Conservation (phyloP, 768 basidiomycete species). For the Austroboletus eburneus region DNA sequence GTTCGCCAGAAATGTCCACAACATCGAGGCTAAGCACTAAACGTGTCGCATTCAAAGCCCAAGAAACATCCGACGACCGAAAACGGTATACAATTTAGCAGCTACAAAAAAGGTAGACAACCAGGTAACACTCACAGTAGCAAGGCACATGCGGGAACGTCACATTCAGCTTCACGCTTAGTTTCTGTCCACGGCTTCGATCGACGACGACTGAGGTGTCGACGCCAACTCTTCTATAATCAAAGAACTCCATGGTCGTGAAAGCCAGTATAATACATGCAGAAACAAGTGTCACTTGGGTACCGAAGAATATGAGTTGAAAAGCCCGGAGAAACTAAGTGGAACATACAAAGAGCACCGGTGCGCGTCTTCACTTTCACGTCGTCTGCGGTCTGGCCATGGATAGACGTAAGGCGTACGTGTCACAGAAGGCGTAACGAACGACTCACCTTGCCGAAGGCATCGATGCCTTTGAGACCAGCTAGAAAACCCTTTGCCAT, state of each 20-base stretch:
- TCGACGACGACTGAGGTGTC: slow-evolving; percentile 95
- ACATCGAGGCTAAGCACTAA: slow-evolving; percentile 93
- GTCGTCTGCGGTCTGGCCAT: slow-evolving; percentile 88
- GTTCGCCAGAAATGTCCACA: slow-evolving; percentile 97
- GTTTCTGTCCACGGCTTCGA: slow-evolving; percentile 89
- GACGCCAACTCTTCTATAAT: slow-evolving; percentile 82
- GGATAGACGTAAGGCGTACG: slow-evolving; percentile 8
- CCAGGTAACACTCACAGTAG: slow-evolving; percentile 64
- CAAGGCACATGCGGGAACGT: slow-evolving; percentile 97
- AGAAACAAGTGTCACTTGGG: slow-evolving; percentile 83
- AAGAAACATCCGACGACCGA: neutral
- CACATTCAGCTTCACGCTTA: slow-evolving; percentile 87
- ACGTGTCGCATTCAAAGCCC: neutral
- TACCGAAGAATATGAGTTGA: slow-evolving; percentile 6
- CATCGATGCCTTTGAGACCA: slow-evolving; percentile 88
- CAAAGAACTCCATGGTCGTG: slow-evolving; percentile 91
- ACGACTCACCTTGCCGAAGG: slow-evolving; percentile 89
- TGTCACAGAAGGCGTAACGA: slow-evolving; percentile 2
- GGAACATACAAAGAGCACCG: slow-evolving; percentile 75
- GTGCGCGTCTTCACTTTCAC: slow-evolving; percentile 98
- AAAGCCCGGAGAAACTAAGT: neutral
- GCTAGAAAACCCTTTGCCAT: slow-evolving; percentile 80
- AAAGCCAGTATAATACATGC: slow-evolving; percentile 90
- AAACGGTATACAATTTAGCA: slow-evolving; percentile 1
- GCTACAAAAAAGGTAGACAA: neutral